Evolutionary conservation across 2,329 filamentous ascomycete genomes (phyloP).

Genomic region (Ophiognomonia clavigignenti-juglandacearum): DNA sequence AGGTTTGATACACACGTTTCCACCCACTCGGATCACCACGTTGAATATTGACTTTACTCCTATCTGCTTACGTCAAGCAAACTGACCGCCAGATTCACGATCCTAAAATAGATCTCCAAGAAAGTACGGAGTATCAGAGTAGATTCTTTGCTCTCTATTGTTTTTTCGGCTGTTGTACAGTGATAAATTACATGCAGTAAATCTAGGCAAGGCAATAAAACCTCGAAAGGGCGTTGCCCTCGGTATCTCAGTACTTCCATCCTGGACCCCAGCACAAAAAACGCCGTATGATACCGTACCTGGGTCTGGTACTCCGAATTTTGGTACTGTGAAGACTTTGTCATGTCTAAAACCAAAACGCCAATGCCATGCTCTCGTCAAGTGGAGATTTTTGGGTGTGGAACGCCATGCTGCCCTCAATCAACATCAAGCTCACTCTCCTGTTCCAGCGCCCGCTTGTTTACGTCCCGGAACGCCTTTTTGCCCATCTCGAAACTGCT

Average conservation of each 20-base stretch:
- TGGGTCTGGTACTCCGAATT: too few species aligned
- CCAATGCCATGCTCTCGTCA: constrained; percentile 11
- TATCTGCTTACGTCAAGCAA: too few species aligned
- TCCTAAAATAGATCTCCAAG: too few species aligned
- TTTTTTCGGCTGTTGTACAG: neutral
- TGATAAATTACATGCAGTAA: neutral
- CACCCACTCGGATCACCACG: too few species aligned
- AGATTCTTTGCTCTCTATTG: too few species aligned
- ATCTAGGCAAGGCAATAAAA: neutral
- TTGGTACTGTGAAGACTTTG: constrained; percentile 1
- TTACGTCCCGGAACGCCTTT: constrained; percentile 73
- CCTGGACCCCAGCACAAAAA: neutral
- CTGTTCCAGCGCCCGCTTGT: constrained; percentile 42
- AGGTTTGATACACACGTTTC: too few species aligned
- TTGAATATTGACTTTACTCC: too few species aligned
- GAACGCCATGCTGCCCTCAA: neutral
- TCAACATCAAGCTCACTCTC: constrained; percentile 15
- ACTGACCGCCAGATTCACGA: too few species aligned
- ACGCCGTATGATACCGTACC: too few species aligned
- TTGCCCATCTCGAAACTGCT: constrained; percentile 97
- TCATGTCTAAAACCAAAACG: constrained; percentile 11
- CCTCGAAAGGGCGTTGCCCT: constrained; percentile 1
- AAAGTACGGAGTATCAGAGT: too few species aligned
- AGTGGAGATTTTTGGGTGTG: constrained; percentile 11
- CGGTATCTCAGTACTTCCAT: neutral